Evolutionary conservation across 2,329 filamentous ascomycete species (phyloP).

Genomic region (Aciculosporium take): DNA sequence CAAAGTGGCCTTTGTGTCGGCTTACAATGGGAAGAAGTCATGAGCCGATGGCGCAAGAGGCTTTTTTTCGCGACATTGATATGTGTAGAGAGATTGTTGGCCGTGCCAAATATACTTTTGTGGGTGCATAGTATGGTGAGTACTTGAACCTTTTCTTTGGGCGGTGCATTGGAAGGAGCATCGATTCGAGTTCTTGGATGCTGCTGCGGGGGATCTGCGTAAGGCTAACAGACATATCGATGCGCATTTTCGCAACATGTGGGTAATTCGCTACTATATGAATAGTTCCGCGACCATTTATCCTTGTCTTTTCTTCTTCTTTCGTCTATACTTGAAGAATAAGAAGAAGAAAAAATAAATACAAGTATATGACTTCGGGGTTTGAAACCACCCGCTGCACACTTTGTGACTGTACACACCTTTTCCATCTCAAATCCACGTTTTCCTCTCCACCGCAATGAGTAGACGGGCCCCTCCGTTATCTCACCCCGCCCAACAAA

Average conservation of each 20-base stretch:
- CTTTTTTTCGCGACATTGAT: no score
- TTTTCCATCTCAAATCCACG: no score
- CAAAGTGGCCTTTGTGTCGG: conserved; percentile 68
- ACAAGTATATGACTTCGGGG: no score
- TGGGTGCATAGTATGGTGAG: not conserved
- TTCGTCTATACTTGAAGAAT: no score
- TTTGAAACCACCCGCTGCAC: no score
- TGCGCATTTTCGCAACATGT: not conserved
- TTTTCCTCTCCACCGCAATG: no score
- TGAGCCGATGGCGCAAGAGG: conserved; percentile 6
- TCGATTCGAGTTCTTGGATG: not conserved
- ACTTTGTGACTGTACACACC: no score
- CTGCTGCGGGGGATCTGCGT: not conserved
- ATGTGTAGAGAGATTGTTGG: not conserved
- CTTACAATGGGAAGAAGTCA: conserved; percentile 35
- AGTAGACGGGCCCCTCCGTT: no score
- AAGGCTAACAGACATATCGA: not conserved
- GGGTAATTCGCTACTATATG: no score
- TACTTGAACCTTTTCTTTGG: not conserved
- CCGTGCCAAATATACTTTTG: not conserved
- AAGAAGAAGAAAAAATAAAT: no score
- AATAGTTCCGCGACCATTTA: no score
- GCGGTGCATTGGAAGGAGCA: conserved; percentile 13
- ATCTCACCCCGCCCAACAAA: not conserved
- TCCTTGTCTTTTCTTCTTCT: no score